phyloP scores from a whole-genome alignment of 2,329 filamentous ascomycete species.

The Paecilomyces niveus region DNA sequence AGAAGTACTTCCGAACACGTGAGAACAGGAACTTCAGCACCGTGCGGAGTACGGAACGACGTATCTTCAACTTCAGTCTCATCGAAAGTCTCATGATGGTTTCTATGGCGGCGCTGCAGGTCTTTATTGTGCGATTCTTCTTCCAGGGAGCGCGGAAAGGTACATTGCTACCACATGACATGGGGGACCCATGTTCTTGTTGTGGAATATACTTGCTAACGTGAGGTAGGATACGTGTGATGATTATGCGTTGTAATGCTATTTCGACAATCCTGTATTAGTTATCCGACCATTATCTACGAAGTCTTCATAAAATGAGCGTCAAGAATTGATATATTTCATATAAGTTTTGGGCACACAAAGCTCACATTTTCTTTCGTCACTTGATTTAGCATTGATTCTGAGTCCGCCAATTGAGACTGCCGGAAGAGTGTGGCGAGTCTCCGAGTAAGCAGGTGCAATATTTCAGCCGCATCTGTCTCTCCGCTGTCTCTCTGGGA shows the following conservation, averaged over 20 bases:
- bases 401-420: background rate
- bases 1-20: slow-evolving; percentile 98
- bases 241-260: background rate
- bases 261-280: background rate
- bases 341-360: background rate
- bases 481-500: background rate
- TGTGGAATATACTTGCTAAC: background rate
- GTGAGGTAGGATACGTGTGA: background rate
- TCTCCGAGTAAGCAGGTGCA: background rate
- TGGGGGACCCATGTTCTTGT: background rate
- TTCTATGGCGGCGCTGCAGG: slow-evolving; percentile 91
- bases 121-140: slow-evolving; percentile 97
- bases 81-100: slow-evolving; percentile 89
- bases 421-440: background rate
- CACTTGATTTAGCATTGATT: background rate
- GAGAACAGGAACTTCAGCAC: slow-evolving; percentile 99
- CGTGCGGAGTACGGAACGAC: slow-evolving; percentile 86
- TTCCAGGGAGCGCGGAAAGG: slow-evolving; percentile 81
- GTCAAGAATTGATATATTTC: background rate
- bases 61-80: slow-evolving; percentile 96
- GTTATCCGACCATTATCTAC: background rate
- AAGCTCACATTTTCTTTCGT: background rate
- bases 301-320: background rate
- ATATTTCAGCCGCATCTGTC: background rate
- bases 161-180: slow-evolving; percentile 19